These are phyloP conservation scores for Kwoniella botswanensis DNA, from an alignment of 768 basidiomycete species.

Conservation along the genomic window DNA sequence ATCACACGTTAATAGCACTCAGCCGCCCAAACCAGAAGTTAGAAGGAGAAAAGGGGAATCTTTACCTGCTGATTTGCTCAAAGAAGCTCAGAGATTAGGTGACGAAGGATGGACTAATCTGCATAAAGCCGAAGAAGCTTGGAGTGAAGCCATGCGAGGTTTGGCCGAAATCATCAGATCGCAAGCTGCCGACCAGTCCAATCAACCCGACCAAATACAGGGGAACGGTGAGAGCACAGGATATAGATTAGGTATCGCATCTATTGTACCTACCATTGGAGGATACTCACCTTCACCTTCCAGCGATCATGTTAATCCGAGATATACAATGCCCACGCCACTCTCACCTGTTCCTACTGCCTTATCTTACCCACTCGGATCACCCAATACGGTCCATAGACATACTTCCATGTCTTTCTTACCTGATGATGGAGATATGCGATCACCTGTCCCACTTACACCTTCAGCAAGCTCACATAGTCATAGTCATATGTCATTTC, in stretches of 20 bases:
- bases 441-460: neutral
- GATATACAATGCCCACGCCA: neutral
- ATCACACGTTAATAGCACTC: neutral
- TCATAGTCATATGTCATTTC: slow-evolving; percentile 5
- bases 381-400: slow-evolving; percentile 6
- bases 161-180: slow-evolving; percentile 5
- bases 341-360: slow-evolving; percentile 1
- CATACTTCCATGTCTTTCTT: slow-evolving; percentile 13
- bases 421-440: slow-evolving; percentile 16
- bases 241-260: neutral
- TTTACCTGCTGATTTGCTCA: slow-evolving; percentile 24
- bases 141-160: slow-evolving; percentile 31
- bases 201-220: neutral
- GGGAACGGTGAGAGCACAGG: neutral
- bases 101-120: slow-evolving; percentile 32
- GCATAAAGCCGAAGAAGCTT: slow-evolving; percentile 37
- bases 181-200: neutral
- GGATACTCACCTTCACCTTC: neutral
- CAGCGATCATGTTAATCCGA: neutral
- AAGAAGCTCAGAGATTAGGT: slow-evolving; percentile 33
- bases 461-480: neutral
- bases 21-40: slow-evolving; percentile 6
- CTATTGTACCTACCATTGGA: neutral
- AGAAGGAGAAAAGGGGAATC: slow-evolving; percentile 14
- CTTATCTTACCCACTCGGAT: slow-evolving; percentile 6